These are phyloP conservation scores for Oryza officinalis DNA, from an alignment of 176 grass and related monocot species.

Conservation along the genomic window DNA sequence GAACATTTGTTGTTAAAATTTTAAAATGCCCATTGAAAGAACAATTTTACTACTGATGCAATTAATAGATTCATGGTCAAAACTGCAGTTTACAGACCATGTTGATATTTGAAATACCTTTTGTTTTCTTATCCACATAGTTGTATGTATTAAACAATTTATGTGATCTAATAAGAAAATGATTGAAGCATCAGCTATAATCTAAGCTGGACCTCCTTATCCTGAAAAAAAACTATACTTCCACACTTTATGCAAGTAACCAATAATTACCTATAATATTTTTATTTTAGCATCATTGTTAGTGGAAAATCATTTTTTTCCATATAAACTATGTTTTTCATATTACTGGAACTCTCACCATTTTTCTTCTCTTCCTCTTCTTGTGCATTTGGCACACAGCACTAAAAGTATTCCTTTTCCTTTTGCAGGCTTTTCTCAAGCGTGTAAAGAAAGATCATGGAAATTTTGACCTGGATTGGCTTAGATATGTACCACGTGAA, in stretches of 20 bases:
- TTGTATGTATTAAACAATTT: not conserved
- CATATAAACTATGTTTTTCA: not conserved
- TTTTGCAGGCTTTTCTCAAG: conserved; percentile 48
- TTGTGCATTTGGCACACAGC: conserved; percentile 4
- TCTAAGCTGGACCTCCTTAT: not conserved
- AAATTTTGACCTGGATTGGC: conserved; percentile 58
- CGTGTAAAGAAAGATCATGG: conserved; percentile 48
- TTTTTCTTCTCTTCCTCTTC: conserved; percentile 1
- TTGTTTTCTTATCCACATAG: not conserved
- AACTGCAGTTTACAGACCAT: not conserved
- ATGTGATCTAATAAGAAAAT: conserved; percentile 6
- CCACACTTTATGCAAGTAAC: not conserved
- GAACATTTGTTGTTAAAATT: not conserved
- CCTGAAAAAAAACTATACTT: not conserved
- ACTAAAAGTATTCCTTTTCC: not conserved
- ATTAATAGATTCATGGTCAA: not conserved
- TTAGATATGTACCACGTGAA: conserved; percentile 47
- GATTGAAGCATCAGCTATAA: conserved; percentile 1
- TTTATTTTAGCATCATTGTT: not conserved
- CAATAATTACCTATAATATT: not conserved
- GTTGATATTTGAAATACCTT: not conserved
- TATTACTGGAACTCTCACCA: conserved; percentile 2
- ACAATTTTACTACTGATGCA: not conserved
- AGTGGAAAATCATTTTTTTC: conserved; percentile 27
- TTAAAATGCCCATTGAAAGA: not conserved